Conservation (phyloP, 768 basidiomycete species). For the Pulveroboletus sp. region DNA sequence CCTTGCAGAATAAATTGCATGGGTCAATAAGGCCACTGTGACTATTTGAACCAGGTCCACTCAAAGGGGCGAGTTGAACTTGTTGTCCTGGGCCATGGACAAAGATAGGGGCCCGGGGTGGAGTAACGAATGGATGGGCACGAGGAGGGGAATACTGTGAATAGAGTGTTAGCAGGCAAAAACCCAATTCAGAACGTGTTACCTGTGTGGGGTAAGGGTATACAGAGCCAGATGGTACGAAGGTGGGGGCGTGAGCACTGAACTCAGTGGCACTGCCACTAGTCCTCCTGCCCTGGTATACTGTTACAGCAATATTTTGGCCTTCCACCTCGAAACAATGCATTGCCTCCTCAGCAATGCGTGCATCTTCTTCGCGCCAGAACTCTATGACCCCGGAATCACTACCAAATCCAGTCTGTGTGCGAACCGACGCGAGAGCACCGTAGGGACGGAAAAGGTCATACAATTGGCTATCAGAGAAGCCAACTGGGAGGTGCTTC, state of each 20-base stretch:
- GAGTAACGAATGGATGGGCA: conserved; percentile 42
- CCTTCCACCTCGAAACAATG: conserved; percentile 82
- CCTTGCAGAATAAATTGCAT: conserved; percentile 88
- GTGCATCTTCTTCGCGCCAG: conserved; percentile 84
- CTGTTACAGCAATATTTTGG: conserved; percentile 77
- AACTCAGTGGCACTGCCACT: conserved; percentile 58
- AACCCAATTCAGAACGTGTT: conserved; percentile 11
- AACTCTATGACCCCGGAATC: conserved; percentile 81
- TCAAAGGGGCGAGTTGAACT: conserved; percentile 72
- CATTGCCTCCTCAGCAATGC: conserved; percentile 72
- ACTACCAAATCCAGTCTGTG: conserved; percentile 68
- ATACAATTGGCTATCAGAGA: conserved; percentile 69
- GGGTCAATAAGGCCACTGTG: conserved; percentile 88
- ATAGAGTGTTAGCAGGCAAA: conserved; percentile 1
- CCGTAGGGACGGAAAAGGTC: conserved; percentile 84
- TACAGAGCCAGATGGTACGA: conserved; percentile 66
- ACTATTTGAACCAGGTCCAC: conserved; percentile 73
- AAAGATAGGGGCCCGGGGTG: conserved; percentile 44
- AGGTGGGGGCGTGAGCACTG: conserved; percentile 67
- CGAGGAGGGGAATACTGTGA: conserved; percentile 67
- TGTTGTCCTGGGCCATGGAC: conserved; percentile 88
- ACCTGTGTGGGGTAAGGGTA: conserved; percentile 64
- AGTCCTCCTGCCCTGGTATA: conserved; percentile 64
- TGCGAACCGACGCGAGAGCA: conserved; percentile 72
- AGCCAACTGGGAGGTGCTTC: conserved; percentile 72